Evolutionary conservation across 1,284 basidiomycete genomes (phyloP), one percentile per base, ranked within the genome.

Genomic region (Apiotrichum domesticum): DNA sequence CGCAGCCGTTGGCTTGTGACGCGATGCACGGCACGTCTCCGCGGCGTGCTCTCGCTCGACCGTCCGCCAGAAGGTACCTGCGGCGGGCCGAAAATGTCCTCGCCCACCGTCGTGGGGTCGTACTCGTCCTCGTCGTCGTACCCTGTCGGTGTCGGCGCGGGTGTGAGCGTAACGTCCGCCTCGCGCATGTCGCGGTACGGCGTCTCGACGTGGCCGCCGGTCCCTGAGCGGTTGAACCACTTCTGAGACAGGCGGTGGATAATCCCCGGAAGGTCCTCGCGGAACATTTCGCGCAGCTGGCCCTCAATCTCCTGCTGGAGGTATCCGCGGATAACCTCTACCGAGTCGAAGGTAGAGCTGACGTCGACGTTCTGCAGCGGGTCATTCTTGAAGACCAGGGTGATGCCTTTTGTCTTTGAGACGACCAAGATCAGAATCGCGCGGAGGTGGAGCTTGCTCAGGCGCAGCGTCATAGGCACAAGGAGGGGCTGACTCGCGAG

Each of bases 321-420:
- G 76, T 94, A 97, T 56, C 90, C 93, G 69, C 97, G 90, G 55
- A 99, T 97, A 61, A 97, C 93, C 51, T 90, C 92, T 61, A 99
- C 95, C 14, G 90, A 93, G 77, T 99, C 96, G 70, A 99, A 99
- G 0, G 95, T 98, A 70, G 88, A 91, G 73, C 88, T 91, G 68
- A 99, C 98, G 70, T 98, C 90, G 54, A 98, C 92, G 67, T 93
- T 92, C 77, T 99, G 94, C 21, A 98, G 83, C 0, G 96, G 96
- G 76, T 99, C 96, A 55, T 97, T 98, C 79, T 98, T 98, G 85
- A 99, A 99, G 32, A 98, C 96, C 47, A 98, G 84, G 0, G 96
- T 98, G 73, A 98, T 97, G 50, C 96, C 96, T 71, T 98, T 98
- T 72, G 88, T 88, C 64, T 90, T 90, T 33, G 93, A 97, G 54